Evolutionary conservation across 2,329 filamentous ascomycete species (phyloP), one percentile per base, ranked within the genome.

Genomic region (Cytospora piceicola): DNA sequence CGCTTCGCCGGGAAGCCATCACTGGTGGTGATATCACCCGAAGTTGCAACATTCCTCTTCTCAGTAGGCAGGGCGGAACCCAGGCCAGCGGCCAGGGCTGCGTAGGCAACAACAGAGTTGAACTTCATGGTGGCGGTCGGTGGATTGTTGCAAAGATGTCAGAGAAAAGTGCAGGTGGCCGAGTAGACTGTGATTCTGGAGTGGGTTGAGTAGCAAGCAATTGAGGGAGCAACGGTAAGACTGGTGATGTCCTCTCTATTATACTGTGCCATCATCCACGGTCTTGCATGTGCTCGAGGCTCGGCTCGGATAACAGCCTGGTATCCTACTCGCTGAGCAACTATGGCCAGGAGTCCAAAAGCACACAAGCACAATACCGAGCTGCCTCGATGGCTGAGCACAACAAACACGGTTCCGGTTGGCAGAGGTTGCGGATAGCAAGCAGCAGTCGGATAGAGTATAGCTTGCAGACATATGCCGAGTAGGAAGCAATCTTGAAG

Each of bases 1-100:
- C 42, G 42, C 17, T 49, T 49, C 42, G 17, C 42, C 17, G 42
- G 14, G 17, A 49, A 15, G 7, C 42, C 42, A 49, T 49, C 42
- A 22, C 42, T 49, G 42, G 42, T 49, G 42, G 42, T 8, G 7
- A 49, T 49, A n/a, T 49, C 42, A 14, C 42, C 42, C 17, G 42
- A 49, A 49, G 42, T 49, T 22, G 42, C 42, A 49, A 49, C 17
- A 22, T 49, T 49, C 42, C 42, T 49, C 42, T 49, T 49, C 42
- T 49, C 42, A 49, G 42, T 49, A 2, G 42, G 42, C 17, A 49
- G 42, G 42, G 42, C 9, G 11, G 9, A 49, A 22, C 42, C 42
- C 9, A 49, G 42, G 42, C 42, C 17, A 49, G 42, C 42, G 42
- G 42, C 42, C 42, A 49, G n/a, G 42, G 42, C 17, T n/a, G 42